These are phyloP conservation scores for Gaultheria prostrata DNA, from an alignment of 148 eudicot species.

Conservation along the genomic window DNA sequence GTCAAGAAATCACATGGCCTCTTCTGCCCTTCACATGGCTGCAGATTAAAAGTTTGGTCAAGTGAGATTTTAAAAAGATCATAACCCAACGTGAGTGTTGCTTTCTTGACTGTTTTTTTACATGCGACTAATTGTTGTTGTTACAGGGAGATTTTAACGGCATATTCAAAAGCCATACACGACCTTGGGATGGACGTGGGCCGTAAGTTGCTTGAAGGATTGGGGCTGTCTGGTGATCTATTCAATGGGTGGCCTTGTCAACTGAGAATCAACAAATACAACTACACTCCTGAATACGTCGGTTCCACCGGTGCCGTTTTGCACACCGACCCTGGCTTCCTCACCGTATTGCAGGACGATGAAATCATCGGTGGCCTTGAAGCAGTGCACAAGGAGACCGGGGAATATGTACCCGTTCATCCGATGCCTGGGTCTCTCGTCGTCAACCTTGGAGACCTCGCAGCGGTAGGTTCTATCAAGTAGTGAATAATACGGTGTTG, in stretches of 20 bases:
- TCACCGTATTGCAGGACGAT: constrained; percentile 57
- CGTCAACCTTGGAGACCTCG: constrained; percentile 57
- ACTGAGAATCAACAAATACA: constrained; percentile 62
- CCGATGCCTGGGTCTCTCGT: constrained; percentile 46
- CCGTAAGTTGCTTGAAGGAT: constrained; percentile 16
- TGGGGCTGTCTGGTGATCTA: constrained; percentile 36
- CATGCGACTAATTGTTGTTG: background rate
- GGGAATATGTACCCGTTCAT: constrained; percentile 35
- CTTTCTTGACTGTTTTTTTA: background rate
- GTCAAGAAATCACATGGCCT: no score
- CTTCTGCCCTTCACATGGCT: no score
- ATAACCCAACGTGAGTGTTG: background rate
- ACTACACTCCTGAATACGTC: constrained; percentile 43
- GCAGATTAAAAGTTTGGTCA: no score
- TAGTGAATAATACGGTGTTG: background rate
- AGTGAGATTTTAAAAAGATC: no score
- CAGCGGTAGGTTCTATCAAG: constrained; percentile 2
- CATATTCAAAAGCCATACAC: constrained; percentile 21
- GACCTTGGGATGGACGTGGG: constrained; percentile 26
- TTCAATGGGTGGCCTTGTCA: constrained; percentile 56
- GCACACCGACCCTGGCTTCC: constrained; percentile 58
- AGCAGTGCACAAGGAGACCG: constrained; percentile 37
- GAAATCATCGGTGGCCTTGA: constrained; percentile 55
- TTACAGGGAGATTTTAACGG: constrained; percentile 25
- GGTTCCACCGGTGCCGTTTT: constrained; percentile 54